Conservation (phyloP, 2,329 filamentous ascomycete species). For the Aspergillus pseudonomiae region DNA sequence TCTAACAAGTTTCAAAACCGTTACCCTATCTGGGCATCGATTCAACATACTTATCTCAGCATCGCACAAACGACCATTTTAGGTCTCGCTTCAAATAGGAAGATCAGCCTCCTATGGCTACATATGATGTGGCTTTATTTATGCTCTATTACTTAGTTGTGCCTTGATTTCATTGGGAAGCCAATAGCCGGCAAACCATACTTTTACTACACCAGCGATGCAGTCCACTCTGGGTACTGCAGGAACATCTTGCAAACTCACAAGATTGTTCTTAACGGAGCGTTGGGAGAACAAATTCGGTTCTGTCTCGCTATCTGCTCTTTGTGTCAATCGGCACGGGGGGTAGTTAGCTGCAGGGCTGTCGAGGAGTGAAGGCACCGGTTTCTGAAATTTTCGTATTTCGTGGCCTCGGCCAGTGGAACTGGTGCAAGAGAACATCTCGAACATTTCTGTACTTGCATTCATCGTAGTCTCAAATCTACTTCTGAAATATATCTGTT, state of each 20-base stretch:
- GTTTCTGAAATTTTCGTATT: conserved; percentile 31
- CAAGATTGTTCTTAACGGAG: conserved; percentile 78
- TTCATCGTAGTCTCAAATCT: not conserved
- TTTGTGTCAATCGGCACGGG: conserved; percentile 19
- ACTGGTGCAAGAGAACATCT: conserved; percentile 45
- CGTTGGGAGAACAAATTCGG: conserved; percentile 67
- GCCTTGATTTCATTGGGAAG: not conserved
- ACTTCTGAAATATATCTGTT: not conserved
- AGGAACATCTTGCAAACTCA: conserved; percentile 64
- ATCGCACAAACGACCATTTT: not conserved
- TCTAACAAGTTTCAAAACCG: not conserved
- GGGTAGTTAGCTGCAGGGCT: conserved; percentile 21
- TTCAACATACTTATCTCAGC: not conserved
- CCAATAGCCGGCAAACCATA: not conserved
- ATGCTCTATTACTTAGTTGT: not conserved
- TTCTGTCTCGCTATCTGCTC: conserved; percentile 29
- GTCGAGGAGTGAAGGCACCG: conserved; percentile 42
- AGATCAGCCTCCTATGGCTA: conserved; percentile 3
- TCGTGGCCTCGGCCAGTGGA: conserved; percentile 33
- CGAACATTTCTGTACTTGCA: conserved; percentile 33
- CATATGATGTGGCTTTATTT: not conserved
- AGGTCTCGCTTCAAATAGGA: not conserved
- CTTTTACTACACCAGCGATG: conserved; percentile 64
- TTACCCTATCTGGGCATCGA: not conserved
- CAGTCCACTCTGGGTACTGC: conserved; percentile 70